phyloP scores from a whole-genome alignment of 176 grass and related monocot genomes.

The Ensete glaucum region DNA sequence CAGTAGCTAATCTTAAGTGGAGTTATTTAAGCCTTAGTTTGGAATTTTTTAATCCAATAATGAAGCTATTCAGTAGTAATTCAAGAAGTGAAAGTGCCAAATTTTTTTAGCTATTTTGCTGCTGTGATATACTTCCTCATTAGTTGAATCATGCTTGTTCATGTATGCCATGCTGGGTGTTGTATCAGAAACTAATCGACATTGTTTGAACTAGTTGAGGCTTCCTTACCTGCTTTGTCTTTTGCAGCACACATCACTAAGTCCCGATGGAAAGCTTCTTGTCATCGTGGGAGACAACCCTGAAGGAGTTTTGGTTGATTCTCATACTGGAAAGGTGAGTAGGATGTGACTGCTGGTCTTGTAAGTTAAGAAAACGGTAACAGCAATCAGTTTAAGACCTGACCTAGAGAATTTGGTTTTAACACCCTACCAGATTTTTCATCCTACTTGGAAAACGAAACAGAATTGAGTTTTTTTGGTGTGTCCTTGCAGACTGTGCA shows the following conservation, averaged over 20 bases:
- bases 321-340: constrained; percentile 40
- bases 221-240: not conserved
- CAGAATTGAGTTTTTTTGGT: not conserved
- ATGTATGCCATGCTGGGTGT: not conserved
- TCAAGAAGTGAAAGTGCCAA: not conserved
- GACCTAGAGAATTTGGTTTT: not conserved
- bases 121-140: not conserved
- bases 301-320: constrained; percentile 72
- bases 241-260: constrained; percentile 85
- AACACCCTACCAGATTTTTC: not conserved
- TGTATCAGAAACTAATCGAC: not conserved
- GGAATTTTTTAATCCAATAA: not conserved
- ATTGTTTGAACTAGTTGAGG: not conserved
- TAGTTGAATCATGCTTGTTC: not conserved
- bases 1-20: not conserved
- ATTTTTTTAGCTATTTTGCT: not conserved
- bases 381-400: not conserved
- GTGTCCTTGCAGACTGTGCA: constrained; percentile 8
- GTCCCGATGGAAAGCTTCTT: constrained; percentile 79
- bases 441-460: not conserved
- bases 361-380: no score
- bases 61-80: not conserved
- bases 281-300: constrained; percentile 77
- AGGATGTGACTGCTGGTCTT: not conserved
- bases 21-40: not conserved